Base-by-base conservation (phyloP, 805 yeast species). In the Teunomyces cretensis region DNA sequence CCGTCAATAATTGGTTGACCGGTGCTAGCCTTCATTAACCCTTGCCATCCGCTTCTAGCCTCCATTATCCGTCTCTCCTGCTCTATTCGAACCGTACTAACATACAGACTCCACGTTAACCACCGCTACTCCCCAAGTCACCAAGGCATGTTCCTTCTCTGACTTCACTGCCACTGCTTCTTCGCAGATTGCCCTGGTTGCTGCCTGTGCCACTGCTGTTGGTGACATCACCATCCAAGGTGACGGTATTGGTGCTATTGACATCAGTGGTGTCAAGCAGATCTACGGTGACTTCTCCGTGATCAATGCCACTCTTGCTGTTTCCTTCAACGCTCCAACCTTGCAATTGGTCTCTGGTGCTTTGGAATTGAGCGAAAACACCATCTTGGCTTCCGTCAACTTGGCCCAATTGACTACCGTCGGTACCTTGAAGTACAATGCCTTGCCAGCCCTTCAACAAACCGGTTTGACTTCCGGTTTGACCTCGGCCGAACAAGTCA, bases 321-420 rank as follows among this genome's bases (percentile, higher is more conserved):
- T 74, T 45, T 58, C 81, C 30, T 76, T 94, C 70, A 67, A 84
- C 57, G 98, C 98, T 44, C 94, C 94, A 63, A 66, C 79, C 52
- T 79, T 94, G 62, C 75, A 81, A 61, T 78, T 82, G 58, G 84
- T 94, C 63, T 76, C 89, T 46, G 95, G 88, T 62, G 70, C 78
- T 52, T 78, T 94, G 57, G 67, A 70, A 49, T 72, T 94, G 54
- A 64, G 74, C 54, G 71, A 73, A 51, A 80, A 87, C 68, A 86
- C 92, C 60, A 68, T 81, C 49, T 78, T 94, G 67, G 58, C 74
- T 54, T 68, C 82, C 47, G 75, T 92, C 47, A 78, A 85, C 58
- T 80, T 91, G 67, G 96, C 96, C 53, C 74, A 78, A 57, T 81
- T 92, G 65, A 75, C 83, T 64, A 78, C 87, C 54, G 96, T 90